These are phyloP conservation scores for Oleoguttula mirabilis DNA, from an alignment of 495 filamentous ascomycete genomes.

Conservation along the genomic window DNA sequence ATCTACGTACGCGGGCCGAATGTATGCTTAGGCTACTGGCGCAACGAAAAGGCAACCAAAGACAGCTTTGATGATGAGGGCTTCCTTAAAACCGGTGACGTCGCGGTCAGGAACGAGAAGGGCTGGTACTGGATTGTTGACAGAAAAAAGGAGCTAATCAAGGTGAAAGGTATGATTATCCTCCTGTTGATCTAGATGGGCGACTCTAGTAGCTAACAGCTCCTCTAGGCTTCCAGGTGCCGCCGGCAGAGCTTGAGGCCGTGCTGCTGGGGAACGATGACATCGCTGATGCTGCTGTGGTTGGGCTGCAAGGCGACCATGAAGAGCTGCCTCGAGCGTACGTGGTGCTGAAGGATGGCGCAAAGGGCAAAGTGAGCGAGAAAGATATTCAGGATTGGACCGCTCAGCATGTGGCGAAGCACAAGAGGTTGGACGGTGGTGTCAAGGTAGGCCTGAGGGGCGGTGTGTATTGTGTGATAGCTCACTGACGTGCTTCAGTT, in stretches of 20 bases:
- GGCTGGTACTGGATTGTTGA: slow-evolving; percentile 33
- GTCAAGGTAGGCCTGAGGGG: slow-evolving; percentile 17
- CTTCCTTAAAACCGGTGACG: slow-evolving; percentile 30
- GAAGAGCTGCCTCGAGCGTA: slow-evolving; percentile 31
- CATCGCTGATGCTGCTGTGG: slow-evolving; percentile 36
- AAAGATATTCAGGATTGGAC: slow-evolving; percentile 27
- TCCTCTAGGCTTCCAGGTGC: slow-evolving; percentile 27
- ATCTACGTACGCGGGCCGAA: slow-evolving; percentile 32
- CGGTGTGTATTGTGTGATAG: too few relatives aligned
- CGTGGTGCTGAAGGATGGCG: slow-evolving; percentile 22
- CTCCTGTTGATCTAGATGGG: background rate
- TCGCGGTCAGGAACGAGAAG: slow-evolving; percentile 26
- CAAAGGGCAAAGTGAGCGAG: slow-evolving; percentile 17
- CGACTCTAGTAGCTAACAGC: too few relatives aligned
- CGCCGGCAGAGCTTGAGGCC: slow-evolving; percentile 39
- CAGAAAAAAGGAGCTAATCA: slow-evolving; percentile 34
- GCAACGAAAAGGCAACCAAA: slow-evolving; percentile 29
- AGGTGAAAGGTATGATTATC: slow-evolving; percentile 34
- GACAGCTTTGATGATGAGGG: slow-evolving; percentile 30
- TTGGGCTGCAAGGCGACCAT: slow-evolving; percentile 29
- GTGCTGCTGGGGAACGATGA: slow-evolving; percentile 32
- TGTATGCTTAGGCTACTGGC: slow-evolving; percentile 32
- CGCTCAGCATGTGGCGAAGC: slow-evolving; percentile 24
- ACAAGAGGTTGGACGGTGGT: slow-evolving; percentile 30
- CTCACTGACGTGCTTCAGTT: slow-evolving; percentile 15